These are phyloP conservation scores for Chlorella sp. DNA, from an alignment of 139 green algal species.

Conservation along the genomic window DNA sequence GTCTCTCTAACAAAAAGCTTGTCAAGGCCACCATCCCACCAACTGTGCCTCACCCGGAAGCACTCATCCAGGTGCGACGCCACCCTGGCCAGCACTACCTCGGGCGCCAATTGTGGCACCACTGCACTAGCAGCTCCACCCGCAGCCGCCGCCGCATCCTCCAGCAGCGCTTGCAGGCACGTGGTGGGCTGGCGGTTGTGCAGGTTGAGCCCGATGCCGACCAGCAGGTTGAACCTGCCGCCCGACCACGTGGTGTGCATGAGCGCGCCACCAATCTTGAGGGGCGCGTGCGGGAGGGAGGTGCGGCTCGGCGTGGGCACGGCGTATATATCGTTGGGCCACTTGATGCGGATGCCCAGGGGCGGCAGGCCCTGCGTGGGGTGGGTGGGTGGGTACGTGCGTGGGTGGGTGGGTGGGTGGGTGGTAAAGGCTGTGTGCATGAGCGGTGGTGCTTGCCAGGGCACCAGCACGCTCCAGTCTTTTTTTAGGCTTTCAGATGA, in stretches of 20 bases:
- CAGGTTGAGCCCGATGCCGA: conserved; percentile 88
- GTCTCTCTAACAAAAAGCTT: neutral
- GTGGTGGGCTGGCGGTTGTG: conserved; percentile 84
- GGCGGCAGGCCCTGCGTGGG: conserved; percentile 1
- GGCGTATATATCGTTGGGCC: conserved; percentile 95
- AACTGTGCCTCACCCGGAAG: conserved; percentile 12
- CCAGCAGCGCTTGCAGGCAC: conserved; percentile 74
- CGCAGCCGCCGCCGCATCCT: neutral
- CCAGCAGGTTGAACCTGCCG: conserved; percentile 57
- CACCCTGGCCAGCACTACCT: conserved; percentile 25
- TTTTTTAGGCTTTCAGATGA: neutral
- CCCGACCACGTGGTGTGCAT: conserved; percentile 75
- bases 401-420: too few relatives aligned
- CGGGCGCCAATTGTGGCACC: conserved; percentile 1
- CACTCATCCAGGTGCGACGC: conserved; percentile 26
- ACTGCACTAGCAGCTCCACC: neutral
- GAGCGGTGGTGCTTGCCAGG: neutral
- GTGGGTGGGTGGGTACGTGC: too few relatives aligned
- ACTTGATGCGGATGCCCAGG: conserved; percentile 79
- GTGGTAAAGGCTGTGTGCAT: too few relatives aligned
- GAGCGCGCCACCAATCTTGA: conserved; percentile 90
- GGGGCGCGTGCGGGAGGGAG: neutral
- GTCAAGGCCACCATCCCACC: neutral
- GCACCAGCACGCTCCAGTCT: neutral
- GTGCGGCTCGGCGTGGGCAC: neutral